Base-by-base conservation (phyloP, 345 rosid species). In the Gossypium raimondii region DNA sequence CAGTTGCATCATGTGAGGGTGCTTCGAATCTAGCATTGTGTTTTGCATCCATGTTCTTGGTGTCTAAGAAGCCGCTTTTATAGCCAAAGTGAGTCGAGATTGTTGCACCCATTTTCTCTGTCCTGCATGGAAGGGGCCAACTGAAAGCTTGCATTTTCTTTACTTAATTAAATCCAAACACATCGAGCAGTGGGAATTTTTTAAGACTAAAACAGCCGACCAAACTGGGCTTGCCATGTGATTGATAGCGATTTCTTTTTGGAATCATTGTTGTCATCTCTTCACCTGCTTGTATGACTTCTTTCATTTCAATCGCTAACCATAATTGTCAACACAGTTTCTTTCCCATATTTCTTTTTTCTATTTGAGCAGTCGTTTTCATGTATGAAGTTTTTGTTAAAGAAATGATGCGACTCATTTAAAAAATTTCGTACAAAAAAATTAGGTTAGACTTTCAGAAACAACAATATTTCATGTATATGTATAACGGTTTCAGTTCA, bases 211-310 rank as follows among this genome's bases (percentile, higher is more conserved):
- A 83, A 73, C 78, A 76, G 85, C 91, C 87, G 86, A 81, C 89
- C 91, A 81, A 76, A 75, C 70, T 52, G 78, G 67, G 85, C 82
- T 81, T 74, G 38, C 80, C 91, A 85, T 85, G 91, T 87, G 91
- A 81, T 73, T 72, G 87, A 83, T 78, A 45, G 85, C 29, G 86
- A 87, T 34, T 82, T 18, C 69, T 27, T 76, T 82, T 57, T 73
- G 84, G 89, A 84, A 82, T 85, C 81, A 76, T 76, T 71, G 22
- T 62, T 17, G 75, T 67, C 86, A 83, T 77, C 81, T 59, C 77
- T 45, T 79, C 71, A 79, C 76, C 79, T 76, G 74, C 73, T 61
- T 47, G 7, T 18, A 20, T 56, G 67, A 41, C 70, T 24, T 44
- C 43, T 52, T 74, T 66, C 48, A 59, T 70, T 25, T 57, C 61